Evolutionary conservation across 31 red algal genomes (phyloP), one percentile per base, ranked within the genome.

Genomic region (Odonthalia washingtoniensis): DNA sequence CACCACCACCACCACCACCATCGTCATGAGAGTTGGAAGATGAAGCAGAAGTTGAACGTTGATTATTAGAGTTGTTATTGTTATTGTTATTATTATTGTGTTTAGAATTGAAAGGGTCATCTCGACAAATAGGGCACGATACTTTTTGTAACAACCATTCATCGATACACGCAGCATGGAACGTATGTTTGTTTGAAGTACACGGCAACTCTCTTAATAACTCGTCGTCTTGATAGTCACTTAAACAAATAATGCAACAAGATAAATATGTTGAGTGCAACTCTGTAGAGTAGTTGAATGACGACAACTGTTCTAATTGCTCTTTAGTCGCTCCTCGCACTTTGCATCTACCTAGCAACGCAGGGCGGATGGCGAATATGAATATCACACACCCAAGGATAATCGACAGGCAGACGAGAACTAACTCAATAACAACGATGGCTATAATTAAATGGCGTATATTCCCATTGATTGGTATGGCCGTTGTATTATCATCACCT

Each of bases 151-250:
- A 69, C 5, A 89, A 63, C 86, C 86, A 89, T 40, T 80, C 75
- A 61, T 89, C 86, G 65, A 89, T 75, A 60, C 86, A 89, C 1
- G 39, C 74, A n/a, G 86, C 86, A 57, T 89, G 86, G 46, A 89
- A 89, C 17, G 70, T 63, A 60, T 89, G 86, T 53, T 74, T 89
- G 44, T 75, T 75, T 5, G 37, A 32, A n/a, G 74, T 42, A 40
- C 86, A 89, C 40, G 86, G 86, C 34, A 89, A 45, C 35, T 89
- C 86, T 70, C 86, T 28, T 52, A 89, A 45, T 33, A 89, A 21
- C 38, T 89, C 86, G 12, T 80, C 86, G 30, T 89, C 63, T 30
- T 46, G 60, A 61, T 79, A 89, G 39, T 89, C 86, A 32, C 75
- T 70, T 18, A 89, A 64, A 62, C 86, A 89, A 14, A 89, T 80